Evolutionary conservation across 2,329 filamentous ascomycete species (phyloP).

Genomic region (Nigrograna mackinnonii): DNA sequence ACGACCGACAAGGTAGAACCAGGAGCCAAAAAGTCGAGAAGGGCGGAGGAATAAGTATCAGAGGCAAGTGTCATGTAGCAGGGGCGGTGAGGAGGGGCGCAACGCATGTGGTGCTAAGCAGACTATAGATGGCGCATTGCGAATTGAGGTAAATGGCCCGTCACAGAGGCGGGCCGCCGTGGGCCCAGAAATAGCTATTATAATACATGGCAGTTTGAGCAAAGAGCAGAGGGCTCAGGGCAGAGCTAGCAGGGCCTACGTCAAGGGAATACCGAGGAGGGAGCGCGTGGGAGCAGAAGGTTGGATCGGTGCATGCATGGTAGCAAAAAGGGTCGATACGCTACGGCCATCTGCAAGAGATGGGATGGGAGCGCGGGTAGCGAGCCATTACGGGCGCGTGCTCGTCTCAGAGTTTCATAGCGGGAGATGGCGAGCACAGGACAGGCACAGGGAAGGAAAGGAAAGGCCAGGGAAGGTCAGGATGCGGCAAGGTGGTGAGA

Average conservation of each 20-base stretch:
- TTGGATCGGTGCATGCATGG: slow-evolving; percentile 18
- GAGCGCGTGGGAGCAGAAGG: slow-evolving; percentile 6
- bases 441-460: neutral
- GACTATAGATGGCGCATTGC: slow-evolving; percentile 24
- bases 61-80: slow-evolving; percentile 23
- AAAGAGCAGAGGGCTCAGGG: neutral
- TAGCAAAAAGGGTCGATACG: slow-evolving; percentile 18
- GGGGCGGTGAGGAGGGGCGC: slow-evolving; percentile 17
- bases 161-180: slow-evolving; percentile 7
- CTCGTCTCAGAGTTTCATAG: slow-evolving; percentile 20
- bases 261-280: slow-evolving; percentile 6
- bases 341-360: slow-evolving; percentile 15
- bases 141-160: slow-evolving; percentile 19
- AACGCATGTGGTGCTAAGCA: slow-evolving; percentile 1
- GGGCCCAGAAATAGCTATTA: slow-evolving; percentile 17
- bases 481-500: slow-evolving; percentile 3
- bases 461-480: neutral
- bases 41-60: slow-evolving; percentile 32
- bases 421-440: neutral
- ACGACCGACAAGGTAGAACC: slow-evolving; percentile 28
- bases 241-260: slow-evolving; percentile 7
- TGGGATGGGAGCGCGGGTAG: slow-evolving; percentile 13
- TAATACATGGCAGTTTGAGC: slow-evolving; percentile 12
- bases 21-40: slow-evolving; percentile 20
- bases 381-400: slow-evolving; percentile 17